Base-by-base conservation (phyloP, 352 stramenopile species). In the Pythium sukuiense region DNA sequence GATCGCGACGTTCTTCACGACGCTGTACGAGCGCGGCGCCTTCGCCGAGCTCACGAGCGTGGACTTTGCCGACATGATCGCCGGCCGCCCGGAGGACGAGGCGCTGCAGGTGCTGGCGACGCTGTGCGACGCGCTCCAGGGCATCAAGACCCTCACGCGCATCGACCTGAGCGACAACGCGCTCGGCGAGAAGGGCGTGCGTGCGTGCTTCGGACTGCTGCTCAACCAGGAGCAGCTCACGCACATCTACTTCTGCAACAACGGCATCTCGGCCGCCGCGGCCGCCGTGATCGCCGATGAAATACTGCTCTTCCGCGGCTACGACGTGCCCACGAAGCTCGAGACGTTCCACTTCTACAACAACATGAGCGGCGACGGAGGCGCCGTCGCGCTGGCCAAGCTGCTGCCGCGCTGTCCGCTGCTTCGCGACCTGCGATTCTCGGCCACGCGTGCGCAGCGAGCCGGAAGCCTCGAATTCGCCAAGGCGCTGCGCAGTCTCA, bases 341-440 rank as follows among this genome's bases (percentile, higher is more conserved):
- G 76, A 94, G 62, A 95, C 77, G 30, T 92, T 99, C 70, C 93
- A 99, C 75, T 98, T 98, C 60, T 98, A 97, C 83, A 98, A 98
- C 76, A 99, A 98, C 74, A 98, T 98, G 95, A 98, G 90, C 69
- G 96, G 93, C 29, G 88, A 98, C 58, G 90, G 85, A n/a, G 95
- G 95, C 18, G 93, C 90, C 37, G 85, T 87, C 35, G 93, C 92
- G 45, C 74, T 97, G 30, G 88, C 87, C 29, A 81, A 87, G 65
- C 79, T 98, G 62, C 70, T 98, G 55, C 82, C 87, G 46, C 71
- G 90, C n/a, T 97, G 84, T 7, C 89, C 90, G 1, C 65, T 70
- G 32, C 76, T 99, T 14, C 80, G 79, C 39, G 93, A 98, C 70
- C 66, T 99, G 70, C 79, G 95, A 26, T 98, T 98, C 74, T 98